A percentile compares a stretch with the other conserved stretches of the same genome.
These are phyloP conservation scores for Lentinula edodes DNA, from an alignment of 768 basidiomycete genomes.

Conservation along the genomic window DNA sequence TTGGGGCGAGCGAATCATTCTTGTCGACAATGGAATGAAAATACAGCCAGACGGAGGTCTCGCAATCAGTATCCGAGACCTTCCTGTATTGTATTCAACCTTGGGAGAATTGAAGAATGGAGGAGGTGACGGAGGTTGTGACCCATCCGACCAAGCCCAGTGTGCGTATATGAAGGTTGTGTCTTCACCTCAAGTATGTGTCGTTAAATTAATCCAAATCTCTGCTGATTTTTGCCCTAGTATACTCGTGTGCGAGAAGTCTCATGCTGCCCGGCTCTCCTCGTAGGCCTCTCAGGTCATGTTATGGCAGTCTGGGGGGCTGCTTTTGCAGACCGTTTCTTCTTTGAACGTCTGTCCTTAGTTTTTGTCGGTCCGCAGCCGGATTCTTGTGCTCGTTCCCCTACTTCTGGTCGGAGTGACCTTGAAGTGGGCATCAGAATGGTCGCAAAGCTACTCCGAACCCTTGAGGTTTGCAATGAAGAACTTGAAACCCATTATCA, in stretches of 20 bases:
- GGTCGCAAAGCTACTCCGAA: not conserved
- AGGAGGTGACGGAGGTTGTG: not conserved
- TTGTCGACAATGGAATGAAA: too few relatives aligned
- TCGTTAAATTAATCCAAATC: too few relatives aligned
- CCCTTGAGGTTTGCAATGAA: not conserved
- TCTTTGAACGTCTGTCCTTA: not conserved
- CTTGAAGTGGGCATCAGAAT: not conserved
- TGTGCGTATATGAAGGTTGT: not conserved
- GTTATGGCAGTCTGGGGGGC: not conserved
- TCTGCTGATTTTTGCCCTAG: not conserved
- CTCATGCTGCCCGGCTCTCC: conserved; percentile 6
- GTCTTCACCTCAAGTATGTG: not conserved
- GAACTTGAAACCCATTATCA: not conserved
- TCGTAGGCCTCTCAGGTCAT: conserved; percentile 1
- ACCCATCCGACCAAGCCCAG: not conserved
- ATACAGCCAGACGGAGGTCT: too few relatives aligned
- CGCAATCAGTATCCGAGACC: too few relatives aligned
- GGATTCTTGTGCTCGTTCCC: not conserved
- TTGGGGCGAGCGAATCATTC: too few relatives aligned
- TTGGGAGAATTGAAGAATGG: not conserved
- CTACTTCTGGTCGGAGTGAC: not conserved
- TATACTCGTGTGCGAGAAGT: not conserved
- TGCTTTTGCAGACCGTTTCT: not conserved
- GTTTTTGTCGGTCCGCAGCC: not conserved
- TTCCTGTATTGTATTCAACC: not conserved